These are phyloP conservation scores for Geosmithia putterillii DNA, from an alignment of 2,329 filamentous ascomycete species.

Conservation along the genomic window DNA sequence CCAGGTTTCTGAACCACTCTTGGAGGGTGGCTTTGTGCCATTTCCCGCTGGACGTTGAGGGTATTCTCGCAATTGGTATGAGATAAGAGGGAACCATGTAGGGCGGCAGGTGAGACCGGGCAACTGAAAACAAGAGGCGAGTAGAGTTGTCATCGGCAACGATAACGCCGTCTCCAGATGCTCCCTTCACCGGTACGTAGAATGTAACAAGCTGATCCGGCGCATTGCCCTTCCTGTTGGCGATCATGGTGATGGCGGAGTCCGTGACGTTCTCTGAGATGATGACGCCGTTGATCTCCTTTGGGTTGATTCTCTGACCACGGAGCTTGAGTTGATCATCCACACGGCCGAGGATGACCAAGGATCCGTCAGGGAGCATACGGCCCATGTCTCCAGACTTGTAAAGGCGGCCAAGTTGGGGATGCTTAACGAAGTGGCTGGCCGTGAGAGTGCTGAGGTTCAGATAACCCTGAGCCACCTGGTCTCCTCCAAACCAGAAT, in stretches of 20 bases:
- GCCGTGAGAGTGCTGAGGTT: slow-evolving; percentile 49
- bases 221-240: slow-evolving; percentile 24
- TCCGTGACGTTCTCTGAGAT: slow-evolving; percentile 35
- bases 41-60: slow-evolving; percentile 65
- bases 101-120: slow-evolving; percentile 45
- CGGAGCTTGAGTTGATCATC: slow-evolving; percentile 76
- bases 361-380: slow-evolving; percentile 62
- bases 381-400: slow-evolving; percentile 73
- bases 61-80: slow-evolving; percentile 56
- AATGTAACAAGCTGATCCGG: slow-evolving; percentile 54
- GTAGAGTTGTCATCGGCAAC: slow-evolving; percentile 21
- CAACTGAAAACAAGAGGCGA: slow-evolving; percentile 34
- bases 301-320: slow-evolving; percentile 68
- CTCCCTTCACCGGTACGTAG: slow-evolving; percentile 37
- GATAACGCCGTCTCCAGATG: slow-evolving; percentile 21
- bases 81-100: slow-evolving; percentile 75
- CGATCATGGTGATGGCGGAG: slow-evolving; percentile 54
- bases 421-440: slow-evolving; percentile 57
- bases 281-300: slow-evolving; percentile 58
- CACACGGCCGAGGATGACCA: slow-evolving; percentile 60
- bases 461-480: slow-evolving; percentile 67
- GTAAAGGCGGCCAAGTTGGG: slow-evolving; percentile 60
- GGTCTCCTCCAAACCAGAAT: slow-evolving; percentile 75
- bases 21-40: slow-evolving; percentile 48
- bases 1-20: slow-evolving; percentile 31